phyloP scores from a whole-genome alignment of 2,329 filamentous ascomycete genomes.

The Fusarium nygamai region DNA sequence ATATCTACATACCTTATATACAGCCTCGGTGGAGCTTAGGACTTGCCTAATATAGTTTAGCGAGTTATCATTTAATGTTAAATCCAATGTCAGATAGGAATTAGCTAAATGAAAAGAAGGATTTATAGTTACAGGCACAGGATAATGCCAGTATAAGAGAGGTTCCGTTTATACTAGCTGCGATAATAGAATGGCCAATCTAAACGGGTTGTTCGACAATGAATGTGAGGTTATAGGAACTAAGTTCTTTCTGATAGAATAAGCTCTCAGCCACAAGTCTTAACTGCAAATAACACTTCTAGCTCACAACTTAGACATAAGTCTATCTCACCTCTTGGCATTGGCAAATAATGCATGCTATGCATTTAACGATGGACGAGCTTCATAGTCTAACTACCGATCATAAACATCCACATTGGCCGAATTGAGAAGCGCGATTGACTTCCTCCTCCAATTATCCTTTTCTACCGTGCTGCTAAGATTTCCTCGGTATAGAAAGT shows the following conservation, averaged over 20 bases:
- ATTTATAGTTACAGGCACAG: neutral
- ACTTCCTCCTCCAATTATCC: neutral
- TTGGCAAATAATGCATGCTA: too few relatives aligned
- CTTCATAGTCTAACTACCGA: neutral
- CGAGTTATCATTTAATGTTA: rapidly evolving
- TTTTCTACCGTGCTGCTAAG: conserved; percentile 6
- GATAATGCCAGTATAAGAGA: neutral
- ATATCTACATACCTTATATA: neutral
- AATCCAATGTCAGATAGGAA: neutral
- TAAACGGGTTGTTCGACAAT: too few relatives aligned
- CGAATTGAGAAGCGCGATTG: conserved; percentile 7
- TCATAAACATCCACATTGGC: conserved; percentile 11
- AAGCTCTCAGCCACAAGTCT: too few relatives aligned
- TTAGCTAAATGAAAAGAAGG: neutral
- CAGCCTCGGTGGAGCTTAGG: neutral
- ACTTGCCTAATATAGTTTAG: neutral
- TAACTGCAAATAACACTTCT: too few relatives aligned
- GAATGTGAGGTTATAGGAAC: too few relatives aligned
- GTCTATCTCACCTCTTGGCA: too few relatives aligned
- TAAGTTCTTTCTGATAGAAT: too few relatives aligned
- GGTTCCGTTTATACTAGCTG: too few relatives aligned
- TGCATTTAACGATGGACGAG: too few relatives aligned
- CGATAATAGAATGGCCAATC: too few relatives aligned
- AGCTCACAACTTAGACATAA: too few relatives aligned
- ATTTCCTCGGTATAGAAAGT: conserved; percentile 17